Conservation (phyloP, 805 yeast genomes). For the Soucietia sequanensis region DNA sequence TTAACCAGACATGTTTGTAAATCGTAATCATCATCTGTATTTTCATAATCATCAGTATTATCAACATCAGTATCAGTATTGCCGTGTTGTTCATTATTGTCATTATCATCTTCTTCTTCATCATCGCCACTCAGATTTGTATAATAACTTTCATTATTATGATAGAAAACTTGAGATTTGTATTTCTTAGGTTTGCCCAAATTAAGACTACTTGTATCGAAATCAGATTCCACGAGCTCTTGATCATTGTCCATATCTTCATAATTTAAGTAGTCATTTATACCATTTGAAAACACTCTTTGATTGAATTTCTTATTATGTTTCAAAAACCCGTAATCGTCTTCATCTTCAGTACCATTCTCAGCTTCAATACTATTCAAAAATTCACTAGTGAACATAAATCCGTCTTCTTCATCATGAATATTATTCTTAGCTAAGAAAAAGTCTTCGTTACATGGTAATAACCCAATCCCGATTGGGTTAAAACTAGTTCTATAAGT, state of each 20-base stretch:
- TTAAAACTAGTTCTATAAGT: background rate
- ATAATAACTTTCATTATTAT: constrained; percentile 2
- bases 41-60: constrained; percentile 12
- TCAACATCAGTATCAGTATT: constrained; percentile 13
- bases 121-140: constrained; percentile 5
- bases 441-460: background rate
- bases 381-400: constrained; percentile 3
- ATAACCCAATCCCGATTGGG: constrained; percentile 2
- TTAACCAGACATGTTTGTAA: constrained; percentile 31
- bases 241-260: constrained; percentile 19
- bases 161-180: constrained; percentile 33
- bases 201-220: constrained; percentile 4
- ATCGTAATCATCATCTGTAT: constrained; percentile 15
- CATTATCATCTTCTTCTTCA: constrained; percentile 11
- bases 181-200: constrained; percentile 27
- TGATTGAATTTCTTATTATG: constrained; percentile 22
- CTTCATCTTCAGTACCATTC: constrained; percentile 17
- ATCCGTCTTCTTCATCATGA: constrained; percentile 3
- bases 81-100: constrained; percentile 10
- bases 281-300: constrained; percentile 26
- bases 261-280: constrained; percentile 21
- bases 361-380: constrained; percentile 3
- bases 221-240: constrained; percentile 7
- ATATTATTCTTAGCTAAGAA: background rate
- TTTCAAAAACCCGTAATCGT: constrained; percentile 30